phyloP scores from a whole-genome alignment of 108 stramenopile species.

The Nitzschia inconspicua region DNA sequence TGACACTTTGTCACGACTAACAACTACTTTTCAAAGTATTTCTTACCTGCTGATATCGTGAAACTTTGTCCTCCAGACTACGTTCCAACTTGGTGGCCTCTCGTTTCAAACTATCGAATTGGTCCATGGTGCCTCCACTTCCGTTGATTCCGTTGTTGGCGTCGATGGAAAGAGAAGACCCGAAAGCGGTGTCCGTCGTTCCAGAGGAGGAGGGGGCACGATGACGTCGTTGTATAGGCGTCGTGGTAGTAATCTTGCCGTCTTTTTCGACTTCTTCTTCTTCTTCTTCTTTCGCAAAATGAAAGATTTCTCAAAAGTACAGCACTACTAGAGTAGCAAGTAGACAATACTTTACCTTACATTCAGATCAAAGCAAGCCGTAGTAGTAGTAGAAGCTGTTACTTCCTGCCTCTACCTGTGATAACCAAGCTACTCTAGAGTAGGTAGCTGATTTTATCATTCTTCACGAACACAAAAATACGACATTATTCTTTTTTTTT shows the following conservation, averaged over 20 bases:
- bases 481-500: too few relatives aligned
- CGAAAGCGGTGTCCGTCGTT: too few relatives aligned
- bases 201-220: slow-evolving; percentile 13
- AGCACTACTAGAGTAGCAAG: too few relatives aligned
- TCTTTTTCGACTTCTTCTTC: neutral
- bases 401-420: too few relatives aligned
- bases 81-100: slow-evolving; percentile 82
- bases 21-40: neutral
- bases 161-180: too few relatives aligned
- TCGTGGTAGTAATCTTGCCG: neutral
- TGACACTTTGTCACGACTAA: too few relatives aligned
- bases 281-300: neutral
- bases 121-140: slow-evolving; percentile 29
- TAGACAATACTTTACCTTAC: too few relatives aligned
- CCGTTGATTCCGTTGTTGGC: neutral
- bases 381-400: too few relatives aligned
- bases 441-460: too few relatives aligned
- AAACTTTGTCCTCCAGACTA: slow-evolving; percentile 72
- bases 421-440: too few relatives aligned
- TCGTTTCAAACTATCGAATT: slow-evolving; percentile 68
- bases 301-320: neutral
- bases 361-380: too few relatives aligned
- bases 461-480: too few relatives aligned
- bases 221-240: slow-evolving; percentile 21
- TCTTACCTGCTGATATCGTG: slow-evolving; percentile 79